Conservation (phyloP, 176 grass and related monocot species). For the Hordeum vulgare region DNA sequence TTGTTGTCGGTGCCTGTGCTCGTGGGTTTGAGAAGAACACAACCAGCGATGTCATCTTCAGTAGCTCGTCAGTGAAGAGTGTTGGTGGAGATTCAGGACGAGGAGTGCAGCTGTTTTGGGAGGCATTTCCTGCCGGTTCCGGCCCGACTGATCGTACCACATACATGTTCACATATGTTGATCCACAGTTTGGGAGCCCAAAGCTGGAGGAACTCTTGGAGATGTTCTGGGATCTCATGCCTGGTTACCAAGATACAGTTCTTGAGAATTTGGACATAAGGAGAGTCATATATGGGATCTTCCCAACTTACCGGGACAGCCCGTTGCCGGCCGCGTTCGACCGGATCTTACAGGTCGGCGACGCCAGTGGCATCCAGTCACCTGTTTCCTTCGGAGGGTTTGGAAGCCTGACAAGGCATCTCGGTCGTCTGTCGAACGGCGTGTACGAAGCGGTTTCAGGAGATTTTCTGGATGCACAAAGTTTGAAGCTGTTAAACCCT, state of each 20-base stretch:
- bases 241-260: conserved; percentile 62
- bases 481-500: conserved; percentile 71
- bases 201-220: conserved; percentile 89
- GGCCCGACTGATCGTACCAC: conserved; percentile 74
- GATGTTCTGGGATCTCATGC: conserved; percentile 83
- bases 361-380: conserved; percentile 97
- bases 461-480: conserved; percentile 63
- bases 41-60: conserved; percentile 84
- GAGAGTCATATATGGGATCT: conserved; percentile 95
- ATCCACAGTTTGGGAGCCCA: conserved; percentile 57
- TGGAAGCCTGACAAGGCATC: conserved; percentile 86
- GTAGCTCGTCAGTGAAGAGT: conserved; percentile 58
- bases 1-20: conserved; percentile 85
- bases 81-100: conserved; percentile 40
- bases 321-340: conserved; percentile 86
- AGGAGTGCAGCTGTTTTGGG: conserved; percentile 80
- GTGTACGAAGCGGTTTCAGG: conserved; percentile 77
- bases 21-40: conserved; percentile 71
- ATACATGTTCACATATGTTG: conserved; percentile 98
- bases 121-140: conserved; percentile 96
- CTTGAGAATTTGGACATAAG: conserved; percentile 77
- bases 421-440: conserved; percentile 76
- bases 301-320: conserved; percentile 90
- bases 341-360: conserved; percentile 91
- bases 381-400: conserved; percentile 99